Evolutionary conservation across 2,329 filamentous ascomycete species (phyloP).

Genomic region (Neofusicoccum cordaticola): DNA sequence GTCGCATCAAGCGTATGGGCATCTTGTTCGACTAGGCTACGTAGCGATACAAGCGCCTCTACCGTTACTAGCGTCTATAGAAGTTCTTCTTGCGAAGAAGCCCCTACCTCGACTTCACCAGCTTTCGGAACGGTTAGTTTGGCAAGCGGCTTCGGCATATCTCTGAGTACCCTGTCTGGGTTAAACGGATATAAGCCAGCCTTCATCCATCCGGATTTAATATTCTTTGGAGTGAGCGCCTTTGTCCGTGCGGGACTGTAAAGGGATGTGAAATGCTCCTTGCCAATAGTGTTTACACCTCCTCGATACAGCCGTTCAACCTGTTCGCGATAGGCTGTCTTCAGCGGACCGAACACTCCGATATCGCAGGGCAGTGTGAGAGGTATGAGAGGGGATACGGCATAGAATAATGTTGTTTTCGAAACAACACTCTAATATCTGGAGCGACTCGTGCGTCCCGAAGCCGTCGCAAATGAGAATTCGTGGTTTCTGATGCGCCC

Average conservation of each 20-base stretch:
- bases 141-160: constrained; percentile 24
- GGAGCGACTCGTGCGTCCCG: no score
- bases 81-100: constrained; percentile 25
- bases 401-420: no score
- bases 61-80: constrained; percentile 23
- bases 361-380: constrained; percentile 29
- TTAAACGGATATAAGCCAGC: constrained; percentile 30
- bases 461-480: constrained; percentile 21
- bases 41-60: constrained; percentile 23
- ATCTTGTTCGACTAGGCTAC: constrained; percentile 22
- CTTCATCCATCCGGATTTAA: constrained; percentile 26
- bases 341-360: constrained; percentile 23
- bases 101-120: constrained; percentile 18
- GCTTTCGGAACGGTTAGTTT: constrained; percentile 20
- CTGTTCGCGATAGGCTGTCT: constrained; percentile 26
- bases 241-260: constrained; percentile 23
- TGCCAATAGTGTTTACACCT: constrained; percentile 22
- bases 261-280: constrained; percentile 26
- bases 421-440: no score
- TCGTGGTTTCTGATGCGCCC: constrained; percentile 30
- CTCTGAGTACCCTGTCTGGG: constrained; percentile 30
- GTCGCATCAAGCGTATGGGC: constrained; percentile 21
- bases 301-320: constrained; percentile 24
- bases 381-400: constrained; percentile 16
- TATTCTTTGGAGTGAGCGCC: constrained; percentile 30